Conservation (phyloP, 192 early-diverging fungal genomes). For the Dimargaris cristalligena region DNA sequence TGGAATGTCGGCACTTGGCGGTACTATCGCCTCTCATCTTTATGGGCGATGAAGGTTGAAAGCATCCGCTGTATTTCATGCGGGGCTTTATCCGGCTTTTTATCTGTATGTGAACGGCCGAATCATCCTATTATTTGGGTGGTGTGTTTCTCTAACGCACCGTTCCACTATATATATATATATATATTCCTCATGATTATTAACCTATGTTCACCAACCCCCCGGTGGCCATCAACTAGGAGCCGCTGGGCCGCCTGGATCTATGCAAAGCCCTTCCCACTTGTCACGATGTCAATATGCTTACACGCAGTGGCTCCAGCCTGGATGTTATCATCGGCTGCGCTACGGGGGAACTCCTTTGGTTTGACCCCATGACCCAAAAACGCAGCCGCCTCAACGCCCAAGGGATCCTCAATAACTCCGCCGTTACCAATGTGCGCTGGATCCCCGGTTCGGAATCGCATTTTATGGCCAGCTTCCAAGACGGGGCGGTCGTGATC, state of each 20-base stretch:
- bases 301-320: constrained; percentile 45
- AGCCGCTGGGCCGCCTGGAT: constrained; percentile 61
- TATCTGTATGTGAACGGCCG: too few species aligned
- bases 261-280: constrained; percentile 61
- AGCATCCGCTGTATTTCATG: too few species aligned
- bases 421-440: constrained; percentile 58
- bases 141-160: too few species aligned
- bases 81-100: too few species aligned
- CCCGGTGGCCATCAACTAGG: too few species aligned
- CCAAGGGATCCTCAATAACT: constrained; percentile 44
- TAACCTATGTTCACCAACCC: too few species aligned
- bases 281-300: constrained; percentile 69
- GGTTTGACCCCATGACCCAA: constrained; percentile 73
- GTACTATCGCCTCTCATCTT: too few species aligned
- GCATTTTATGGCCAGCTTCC: constrained; percentile 67
- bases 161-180: too few species aligned
- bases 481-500: constrained; percentile 68
- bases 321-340: constrained; percentile 79
- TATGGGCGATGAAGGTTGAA: too few species aligned
- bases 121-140: too few species aligned
- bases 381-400: constrained; percentile 76
- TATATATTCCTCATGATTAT: too few species aligned
- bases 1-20: too few species aligned
- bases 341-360: constrained; percentile 60
- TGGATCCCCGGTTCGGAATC: constrained; percentile 82